Base-by-base conservation (phyloP, 306 rosid species). In the Pachyrhizus erosus region DNA sequence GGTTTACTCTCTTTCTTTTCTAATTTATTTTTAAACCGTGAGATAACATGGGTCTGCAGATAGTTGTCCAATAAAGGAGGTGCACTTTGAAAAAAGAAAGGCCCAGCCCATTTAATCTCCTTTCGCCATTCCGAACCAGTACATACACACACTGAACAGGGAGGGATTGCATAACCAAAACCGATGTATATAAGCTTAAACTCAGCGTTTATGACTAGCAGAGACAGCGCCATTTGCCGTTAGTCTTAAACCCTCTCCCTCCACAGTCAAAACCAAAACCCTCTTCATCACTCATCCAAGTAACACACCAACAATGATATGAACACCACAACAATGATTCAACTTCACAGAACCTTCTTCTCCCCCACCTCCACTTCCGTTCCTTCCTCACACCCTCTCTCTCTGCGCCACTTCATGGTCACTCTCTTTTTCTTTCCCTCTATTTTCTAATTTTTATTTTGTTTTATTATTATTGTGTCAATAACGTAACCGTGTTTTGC, bases 351-450 rank as follows among this genome's bases (percentile, higher is more conserved):
- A 82, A 88, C 90, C 81, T 71, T 91, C 24, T 80, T 89, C 42
- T 83, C 87, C 69, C 31, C 87, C 37, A 61, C 81, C 49, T 29
- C 84, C 49, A 23, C 65, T 58, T 31, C 87, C 18, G 23, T 87
- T 15, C 46, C 86, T 78, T 87, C 86, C 23, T 24, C 93, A 13
- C 75, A 91, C 6, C 81, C 90, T 69, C 82, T 72, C 34, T 85
- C 85, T 20, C 77, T 86, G 31, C 83, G 87, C 79, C 83, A 64
- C 82, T 75, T 89, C 86, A 88, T 85, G 98, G 91, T 88, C 48
- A 73, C 84, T 88, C 88, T 70, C 34, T 31, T 20, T 15, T 34
- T 24, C 20, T 37, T 8, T 5, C 13, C 14, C 54, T 81, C 52
- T 3, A 7, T 84, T n/a, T 12, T 27, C 18, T 66, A 12, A 7